Conservation (phyloP, 164 flowering plant species). For the Paratinospora sagittata region DNA sequence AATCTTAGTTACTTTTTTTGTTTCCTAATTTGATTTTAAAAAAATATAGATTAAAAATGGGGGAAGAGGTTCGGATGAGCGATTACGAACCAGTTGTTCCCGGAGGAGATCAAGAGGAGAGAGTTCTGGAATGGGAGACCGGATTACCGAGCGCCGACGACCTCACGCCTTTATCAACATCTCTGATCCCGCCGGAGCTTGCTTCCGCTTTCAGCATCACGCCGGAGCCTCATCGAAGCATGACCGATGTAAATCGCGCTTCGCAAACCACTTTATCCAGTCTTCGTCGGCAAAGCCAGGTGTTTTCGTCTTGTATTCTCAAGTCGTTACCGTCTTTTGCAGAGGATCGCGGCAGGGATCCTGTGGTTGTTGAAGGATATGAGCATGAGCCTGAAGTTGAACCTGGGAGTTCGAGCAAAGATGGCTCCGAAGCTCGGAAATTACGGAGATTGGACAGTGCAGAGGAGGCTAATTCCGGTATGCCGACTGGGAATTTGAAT, state of each 20-base stretch:
- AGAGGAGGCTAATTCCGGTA: slow-evolving; percentile 31
- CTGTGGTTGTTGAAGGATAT: slow-evolving; percentile 22
- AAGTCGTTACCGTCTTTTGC: slow-evolving; percentile 27
- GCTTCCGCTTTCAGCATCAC: slow-evolving; percentile 78
- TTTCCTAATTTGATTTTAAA: not conserved
- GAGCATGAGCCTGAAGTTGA: slow-evolving; percentile 13
- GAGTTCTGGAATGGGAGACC: slow-evolving; percentile 71
- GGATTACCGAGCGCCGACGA: slow-evolving; percentile 63
- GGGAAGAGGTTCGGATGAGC: slow-evolving; percentile 39
- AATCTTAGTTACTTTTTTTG: not conserved
- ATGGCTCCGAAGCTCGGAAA: slow-evolving; percentile 36
- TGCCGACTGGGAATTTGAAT: slow-evolving; percentile 20
- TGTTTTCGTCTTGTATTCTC: slow-evolving; percentile 20
- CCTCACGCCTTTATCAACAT: slow-evolving; percentile 61
- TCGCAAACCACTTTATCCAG: slow-evolving; percentile 45
- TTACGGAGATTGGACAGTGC: slow-evolving; percentile 31
- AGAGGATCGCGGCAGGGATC: slow-evolving; percentile 13
- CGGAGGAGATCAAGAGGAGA: slow-evolving; percentile 31
- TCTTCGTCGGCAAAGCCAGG: slow-evolving; percentile 30
- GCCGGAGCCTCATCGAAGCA: slow-evolving; percentile 49
- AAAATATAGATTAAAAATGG: slow-evolving; percentile 20
- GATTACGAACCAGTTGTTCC: slow-evolving; percentile 26
- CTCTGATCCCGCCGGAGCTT: slow-evolving; percentile 55
- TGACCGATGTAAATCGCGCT: slow-evolving; percentile 59
- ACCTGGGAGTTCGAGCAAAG: slow-evolving; percentile 13